These are phyloP conservation scores for Aspergillus vadensis DNA, from an alignment of 2,329 filamentous ascomycete genomes.

Conservation along the genomic window DNA sequence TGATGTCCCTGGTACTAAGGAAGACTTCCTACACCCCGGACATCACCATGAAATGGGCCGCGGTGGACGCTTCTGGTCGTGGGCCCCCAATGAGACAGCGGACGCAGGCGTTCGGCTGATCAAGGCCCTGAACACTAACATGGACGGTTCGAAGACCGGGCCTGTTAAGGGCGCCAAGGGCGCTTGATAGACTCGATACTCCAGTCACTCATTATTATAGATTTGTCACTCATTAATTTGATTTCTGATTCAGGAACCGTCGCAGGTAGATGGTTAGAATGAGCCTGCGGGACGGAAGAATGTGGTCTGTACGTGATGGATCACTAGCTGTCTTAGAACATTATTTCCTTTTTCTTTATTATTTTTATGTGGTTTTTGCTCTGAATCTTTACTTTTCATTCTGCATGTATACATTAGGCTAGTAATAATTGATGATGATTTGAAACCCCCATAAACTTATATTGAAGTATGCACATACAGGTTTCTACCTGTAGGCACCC, in stretches of 20 bases:
- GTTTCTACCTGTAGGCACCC: too few species aligned
- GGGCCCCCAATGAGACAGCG: conserved; percentile 54
- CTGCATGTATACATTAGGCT: too few species aligned
- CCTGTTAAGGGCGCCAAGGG: conserved; percentile 22
- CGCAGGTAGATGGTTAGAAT: not conserved
- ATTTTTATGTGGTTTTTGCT: too few species aligned
- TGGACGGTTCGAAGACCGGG: not conserved
- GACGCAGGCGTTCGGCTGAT: conserved; percentile 56
- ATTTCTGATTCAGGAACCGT: not conserved
- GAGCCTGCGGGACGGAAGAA: not conserved
- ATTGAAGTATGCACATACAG: too few species aligned
- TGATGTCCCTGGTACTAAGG: conserved; percentile 30
- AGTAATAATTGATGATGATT: too few species aligned
- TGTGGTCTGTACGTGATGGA: not conserved
- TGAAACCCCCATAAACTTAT: too few species aligned
- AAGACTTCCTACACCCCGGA: conserved; percentile 27
- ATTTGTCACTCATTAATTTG: not conserved
- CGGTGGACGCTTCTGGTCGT: conserved; percentile 56
- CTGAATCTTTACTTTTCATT: too few species aligned
- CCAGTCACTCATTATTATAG: not conserved
- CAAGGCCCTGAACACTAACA: conserved; percentile 40
- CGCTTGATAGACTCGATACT: conserved; percentile 33
- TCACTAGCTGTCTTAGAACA: not conserved
- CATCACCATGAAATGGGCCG: conserved; percentile 37
- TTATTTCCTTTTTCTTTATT: not conserved